phyloP scores from a whole-genome alignment of 169 alveolate species.

The Neospora caninum region DNA sequence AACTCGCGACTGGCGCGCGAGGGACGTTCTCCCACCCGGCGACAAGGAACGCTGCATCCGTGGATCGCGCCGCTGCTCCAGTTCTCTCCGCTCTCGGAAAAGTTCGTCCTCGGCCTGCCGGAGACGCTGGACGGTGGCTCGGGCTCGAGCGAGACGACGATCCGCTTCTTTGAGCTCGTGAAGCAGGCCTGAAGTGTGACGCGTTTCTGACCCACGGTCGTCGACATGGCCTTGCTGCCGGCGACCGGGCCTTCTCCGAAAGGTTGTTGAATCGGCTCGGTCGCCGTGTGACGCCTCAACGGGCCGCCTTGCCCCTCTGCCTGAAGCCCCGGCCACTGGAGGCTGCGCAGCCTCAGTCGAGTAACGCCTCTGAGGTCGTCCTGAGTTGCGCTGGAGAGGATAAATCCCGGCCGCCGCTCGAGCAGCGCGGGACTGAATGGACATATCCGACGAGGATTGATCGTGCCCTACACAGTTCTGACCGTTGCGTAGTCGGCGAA shows the following conservation, averaged over 20 bases:
- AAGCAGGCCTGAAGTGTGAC: neutral
- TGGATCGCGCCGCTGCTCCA: neutral
- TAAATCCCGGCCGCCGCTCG: no score
- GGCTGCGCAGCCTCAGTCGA: neutral
- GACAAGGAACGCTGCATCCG: neutral
- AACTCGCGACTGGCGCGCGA: neutral
- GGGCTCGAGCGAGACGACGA: neutral
- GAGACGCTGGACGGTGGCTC: neutral
- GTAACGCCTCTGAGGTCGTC: no score
- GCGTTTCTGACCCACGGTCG: neutral
- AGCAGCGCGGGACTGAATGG: no score
- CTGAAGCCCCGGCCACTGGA: neutral
- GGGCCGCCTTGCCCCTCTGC: neutral
- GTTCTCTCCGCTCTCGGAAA: neutral
- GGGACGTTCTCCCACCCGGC: neutral
- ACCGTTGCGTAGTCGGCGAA: no score
- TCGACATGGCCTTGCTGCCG: neutral
- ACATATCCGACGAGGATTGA: no score
- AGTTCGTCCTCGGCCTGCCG: neutral
- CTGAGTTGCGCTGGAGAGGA: no score
- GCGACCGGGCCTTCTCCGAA: neutral
- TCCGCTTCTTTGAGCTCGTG: neutral
- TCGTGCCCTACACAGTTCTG: no score
- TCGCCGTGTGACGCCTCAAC: neutral
- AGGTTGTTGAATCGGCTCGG: neutral